These are phyloP conservation scores for Circinella umbellata DNA, from an alignment of 371 early-diverging fungal species.

Conservation along the genomic window DNA sequence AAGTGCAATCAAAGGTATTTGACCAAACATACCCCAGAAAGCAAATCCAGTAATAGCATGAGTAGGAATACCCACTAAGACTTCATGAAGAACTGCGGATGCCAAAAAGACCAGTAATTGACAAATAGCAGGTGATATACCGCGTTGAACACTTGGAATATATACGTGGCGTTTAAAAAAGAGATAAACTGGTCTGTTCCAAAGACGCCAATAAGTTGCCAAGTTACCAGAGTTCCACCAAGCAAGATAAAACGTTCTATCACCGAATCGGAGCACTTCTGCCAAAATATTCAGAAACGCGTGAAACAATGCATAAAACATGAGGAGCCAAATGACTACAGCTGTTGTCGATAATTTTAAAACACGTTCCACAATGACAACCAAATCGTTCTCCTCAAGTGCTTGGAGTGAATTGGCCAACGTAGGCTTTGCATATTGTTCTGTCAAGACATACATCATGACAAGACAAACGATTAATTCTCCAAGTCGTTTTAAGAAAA, in stretches of 20 bases:
- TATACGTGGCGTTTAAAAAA: constrained; percentile 91
- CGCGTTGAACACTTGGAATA: constrained; percentile 58
- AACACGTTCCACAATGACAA: constrained; percentile 80
- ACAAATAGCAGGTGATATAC: constrained; percentile 58
- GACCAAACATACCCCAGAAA: constrained; percentile 88
- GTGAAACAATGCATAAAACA: constrained; percentile 92
- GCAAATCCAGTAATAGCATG: constrained; percentile 83
- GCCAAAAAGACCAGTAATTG: constrained; percentile 75
- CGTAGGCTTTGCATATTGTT: constrained; percentile 88
- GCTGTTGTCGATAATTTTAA: constrained; percentile 83
- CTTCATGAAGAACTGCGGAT: constrained; percentile 88
- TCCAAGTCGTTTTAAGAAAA: constrained; percentile 78
- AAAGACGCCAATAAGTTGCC: constrained; percentile 87
- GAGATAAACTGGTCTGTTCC: constrained; percentile 90
- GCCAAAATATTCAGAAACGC: constrained; percentile 80
- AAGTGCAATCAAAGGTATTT: constrained; percentile 84
- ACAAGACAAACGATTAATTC: constrained; percentile 70
- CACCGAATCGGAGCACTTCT: constrained; percentile 89
- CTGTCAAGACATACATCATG: constrained; percentile 82
- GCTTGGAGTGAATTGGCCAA: constrained; percentile 80
- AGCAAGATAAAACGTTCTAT: constrained; percentile 86
- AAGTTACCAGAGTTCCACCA: constrained; percentile 94
- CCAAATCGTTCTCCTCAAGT: constrained; percentile 66
- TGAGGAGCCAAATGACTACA: constrained; percentile 86
- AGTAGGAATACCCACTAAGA: constrained; percentile 85